phyloP scores from a whole-genome alignment of 352 stramenopile genomes.

The Globisporangium polare region DNA sequence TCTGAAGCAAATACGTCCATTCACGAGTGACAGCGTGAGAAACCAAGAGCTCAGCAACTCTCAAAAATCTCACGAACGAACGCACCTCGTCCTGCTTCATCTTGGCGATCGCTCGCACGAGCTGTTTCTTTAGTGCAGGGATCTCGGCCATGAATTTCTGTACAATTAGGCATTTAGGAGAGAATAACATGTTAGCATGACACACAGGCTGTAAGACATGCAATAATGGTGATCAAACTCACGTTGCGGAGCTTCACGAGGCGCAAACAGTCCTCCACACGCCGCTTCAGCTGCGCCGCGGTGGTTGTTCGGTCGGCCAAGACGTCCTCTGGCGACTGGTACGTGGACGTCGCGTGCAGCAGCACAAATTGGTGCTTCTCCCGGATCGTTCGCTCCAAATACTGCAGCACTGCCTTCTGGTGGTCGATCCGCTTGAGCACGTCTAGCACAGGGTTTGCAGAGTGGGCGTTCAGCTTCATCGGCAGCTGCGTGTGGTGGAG shows the following conservation, averaged over 20 bases:
- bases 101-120: constrained; percentile 40
- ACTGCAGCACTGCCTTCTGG: constrained; percentile 60
- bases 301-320: constrained; percentile 45
- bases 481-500: constrained; percentile 32
- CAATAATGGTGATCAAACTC: constrained; percentile 18
- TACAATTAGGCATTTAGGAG: not conserved
- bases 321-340: constrained; percentile 49
- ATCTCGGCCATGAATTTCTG: constrained; percentile 70
- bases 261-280: constrained; percentile 59
- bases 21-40: not conserved
- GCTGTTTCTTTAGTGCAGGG: constrained; percentile 43
- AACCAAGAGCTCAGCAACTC: not conserved
- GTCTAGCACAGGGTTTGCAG: constrained; percentile 68
- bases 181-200: not conserved
- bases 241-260: constrained; percentile 77
- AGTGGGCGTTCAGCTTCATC: constrained; percentile 75
- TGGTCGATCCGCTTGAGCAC: constrained; percentile 81
- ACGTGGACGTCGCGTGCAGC: constrained; percentile 41
- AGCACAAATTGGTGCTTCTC: constrained; percentile 58
- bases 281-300: constrained; percentile 43
- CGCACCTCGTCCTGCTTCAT: constrained; percentile 65
- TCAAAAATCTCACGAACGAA: not conserved
- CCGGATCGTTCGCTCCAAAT: constrained; percentile 53
- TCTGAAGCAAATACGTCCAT: constrained; percentile 21
- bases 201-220: not conserved